Conservation (phyloP, 495 filamentous ascomycete genomes). For the Podospora pseudoanserina region DNA sequence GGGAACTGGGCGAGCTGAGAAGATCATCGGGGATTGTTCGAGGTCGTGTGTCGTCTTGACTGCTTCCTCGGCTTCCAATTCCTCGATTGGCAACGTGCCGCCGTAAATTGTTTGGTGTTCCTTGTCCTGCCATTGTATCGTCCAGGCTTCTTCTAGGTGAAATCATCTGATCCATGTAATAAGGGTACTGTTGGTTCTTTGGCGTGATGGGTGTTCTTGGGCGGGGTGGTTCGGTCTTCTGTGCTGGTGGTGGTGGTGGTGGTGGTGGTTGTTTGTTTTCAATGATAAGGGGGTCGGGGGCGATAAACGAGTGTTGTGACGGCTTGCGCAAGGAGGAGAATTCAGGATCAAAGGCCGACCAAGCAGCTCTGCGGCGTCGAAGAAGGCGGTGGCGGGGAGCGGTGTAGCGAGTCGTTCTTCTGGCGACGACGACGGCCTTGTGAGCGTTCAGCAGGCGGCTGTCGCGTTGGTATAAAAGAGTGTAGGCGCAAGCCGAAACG, state of each 20-base stretch:
- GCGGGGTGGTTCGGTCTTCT: background rate
- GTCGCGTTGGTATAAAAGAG: slow-evolving; percentile 36
- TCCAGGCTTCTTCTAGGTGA: slow-evolving; percentile 30
- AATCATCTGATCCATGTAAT: slow-evolving; percentile 27
- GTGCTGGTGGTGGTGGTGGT: background rate
- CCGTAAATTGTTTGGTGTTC: slow-evolving; percentile 17
- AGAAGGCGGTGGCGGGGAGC: slow-evolving; percentile 22
- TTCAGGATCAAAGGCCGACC: slow-evolving; percentile 21
- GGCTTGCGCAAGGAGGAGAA: slow-evolving; percentile 22
- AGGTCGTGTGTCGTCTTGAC: slow-evolving; percentile 21
- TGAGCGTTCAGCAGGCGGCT: slow-evolving; percentile 29
- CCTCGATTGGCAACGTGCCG: slow-evolving; percentile 13
- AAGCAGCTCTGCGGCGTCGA: slow-evolving; percentile 26
- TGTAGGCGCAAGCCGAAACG: slow-evolving; percentile 33
- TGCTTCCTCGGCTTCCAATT: slow-evolving; percentile 12
- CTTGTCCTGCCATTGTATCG: slow-evolving; percentile 24
- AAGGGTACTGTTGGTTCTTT: background rate
- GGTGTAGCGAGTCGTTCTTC: slow-evolving; percentile 27
- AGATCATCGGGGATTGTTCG: slow-evolving; percentile 24
- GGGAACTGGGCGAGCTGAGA: slow-evolving; percentile 23
- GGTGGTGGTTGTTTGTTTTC: background rate
- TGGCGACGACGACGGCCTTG: slow-evolving; percentile 36
- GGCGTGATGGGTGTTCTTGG: background rate
- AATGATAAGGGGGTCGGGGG: background rate
- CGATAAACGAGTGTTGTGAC: slow-evolving; percentile 20